Conservation (phyloP, 306 rosid species). For the Cotoneaster glaucophyllus region DNA sequence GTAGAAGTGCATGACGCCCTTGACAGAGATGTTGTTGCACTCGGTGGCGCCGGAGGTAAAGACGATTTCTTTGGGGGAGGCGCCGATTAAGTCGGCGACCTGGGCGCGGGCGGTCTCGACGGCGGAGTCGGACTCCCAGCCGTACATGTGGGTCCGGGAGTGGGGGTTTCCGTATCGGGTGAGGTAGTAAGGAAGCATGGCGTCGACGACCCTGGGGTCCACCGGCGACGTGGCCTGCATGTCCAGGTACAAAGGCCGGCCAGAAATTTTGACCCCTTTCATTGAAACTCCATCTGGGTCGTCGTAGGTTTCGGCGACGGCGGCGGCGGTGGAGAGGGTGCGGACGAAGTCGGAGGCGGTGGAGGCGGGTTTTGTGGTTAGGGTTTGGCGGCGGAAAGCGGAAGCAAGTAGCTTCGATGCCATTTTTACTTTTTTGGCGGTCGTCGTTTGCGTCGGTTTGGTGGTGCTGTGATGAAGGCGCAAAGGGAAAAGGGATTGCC, state of each 20-base stretch:
- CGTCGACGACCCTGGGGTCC: conserved; percentile 89
- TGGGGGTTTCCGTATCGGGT: conserved; percentile 83
- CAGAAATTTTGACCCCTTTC: conserved; percentile 75
- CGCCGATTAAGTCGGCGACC: conserved; percentile 59
- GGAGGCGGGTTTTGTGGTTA: conserved; percentile 1
- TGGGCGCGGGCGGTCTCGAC: conserved; percentile 76
- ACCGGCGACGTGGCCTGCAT: conserved; percentile 86
- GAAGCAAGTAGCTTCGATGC: conserved; percentile 57
- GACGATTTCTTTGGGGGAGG: conserved; percentile 77
- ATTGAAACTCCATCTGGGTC: conserved; percentile 46
- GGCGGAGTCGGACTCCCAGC: conserved; percentile 96
- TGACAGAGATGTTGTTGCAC: conserved; percentile 70
- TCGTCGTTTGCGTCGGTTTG: background rate
- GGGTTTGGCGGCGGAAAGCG: conserved; percentile 38
- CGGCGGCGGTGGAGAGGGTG: conserved; percentile 30
- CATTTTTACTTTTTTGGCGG: conserved; percentile 21
- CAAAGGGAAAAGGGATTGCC: background rate
- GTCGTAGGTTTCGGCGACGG: conserved; percentile 29
- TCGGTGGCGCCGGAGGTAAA: conserved; percentile 94
- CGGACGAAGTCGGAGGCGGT: conserved; percentile 10
- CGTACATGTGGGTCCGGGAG: conserved; percentile 81
- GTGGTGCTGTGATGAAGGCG: background rate
- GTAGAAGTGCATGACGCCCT: conserved; percentile 79
- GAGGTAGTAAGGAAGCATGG: conserved; percentile 74
- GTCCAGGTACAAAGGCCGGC: conserved; percentile 81